Percentiles rank a stretch among this genome's conserved stretches.
Evolutionary conservation across 768 basidiomycete genomes (phyloP).

Genomic region (Porpolomopsis calyptriformis): DNA sequence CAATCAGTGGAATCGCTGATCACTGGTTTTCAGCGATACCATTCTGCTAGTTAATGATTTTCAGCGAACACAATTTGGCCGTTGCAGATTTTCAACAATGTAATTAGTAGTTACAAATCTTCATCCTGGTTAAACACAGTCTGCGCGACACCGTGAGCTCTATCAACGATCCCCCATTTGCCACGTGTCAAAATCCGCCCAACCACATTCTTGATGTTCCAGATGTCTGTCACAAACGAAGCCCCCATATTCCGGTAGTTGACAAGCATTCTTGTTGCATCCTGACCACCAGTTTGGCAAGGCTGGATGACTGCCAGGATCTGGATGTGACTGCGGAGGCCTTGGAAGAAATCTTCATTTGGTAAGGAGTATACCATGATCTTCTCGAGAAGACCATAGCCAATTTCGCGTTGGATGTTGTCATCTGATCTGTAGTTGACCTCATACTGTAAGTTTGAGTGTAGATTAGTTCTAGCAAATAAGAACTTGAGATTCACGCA

Average conservation of each 20-base stretch:
- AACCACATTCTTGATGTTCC: constrained; percentile 8
- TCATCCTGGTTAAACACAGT: not conserved
- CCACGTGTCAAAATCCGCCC: constrained; percentile 8
- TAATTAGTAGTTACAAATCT: not conserved
- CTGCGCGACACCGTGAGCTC: not conserved
- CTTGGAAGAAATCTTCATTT: not conserved
- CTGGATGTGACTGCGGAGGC: not conserved
- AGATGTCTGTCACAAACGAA: constrained; percentile 10
- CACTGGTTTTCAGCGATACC: no score
- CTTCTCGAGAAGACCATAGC: constrained; percentile 12
- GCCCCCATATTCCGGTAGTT: not conserved
- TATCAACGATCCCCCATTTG: constrained; percentile 6
- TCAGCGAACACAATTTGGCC: not conserved
- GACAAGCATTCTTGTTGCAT: constrained; percentile 7
- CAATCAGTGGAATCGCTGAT: not conserved
- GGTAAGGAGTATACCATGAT: constrained; percentile 10
- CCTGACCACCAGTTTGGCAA: constrained; percentile 8
- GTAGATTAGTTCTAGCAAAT: not conserved
- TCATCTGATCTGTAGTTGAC: not conserved
- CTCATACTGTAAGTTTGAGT: constrained; percentile 1
- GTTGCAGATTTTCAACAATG: no score
- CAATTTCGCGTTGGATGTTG: not conserved
- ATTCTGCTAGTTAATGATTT: not conserved
- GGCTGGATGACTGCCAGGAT: constrained; percentile 11
- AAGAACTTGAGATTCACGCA: not conserved